Conservation (phyloP, 2,329 filamentous ascomycete genomes). For the Daldinia sp. region DNA sequence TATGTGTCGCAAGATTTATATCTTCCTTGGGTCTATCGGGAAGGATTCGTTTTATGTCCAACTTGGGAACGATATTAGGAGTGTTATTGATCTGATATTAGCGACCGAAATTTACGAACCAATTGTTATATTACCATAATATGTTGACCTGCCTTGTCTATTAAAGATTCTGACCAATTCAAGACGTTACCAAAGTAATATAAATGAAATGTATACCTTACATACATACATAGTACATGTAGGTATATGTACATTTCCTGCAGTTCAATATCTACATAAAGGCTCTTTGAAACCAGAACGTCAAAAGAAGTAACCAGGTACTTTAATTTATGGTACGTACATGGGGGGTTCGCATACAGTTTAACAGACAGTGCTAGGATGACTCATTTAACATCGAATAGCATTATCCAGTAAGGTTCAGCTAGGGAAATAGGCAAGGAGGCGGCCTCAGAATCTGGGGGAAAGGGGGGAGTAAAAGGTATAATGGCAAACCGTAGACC, state of each 20-base stretch:
- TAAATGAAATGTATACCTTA: no score
- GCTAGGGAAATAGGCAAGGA: background rate
- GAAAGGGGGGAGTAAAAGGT: background rate
- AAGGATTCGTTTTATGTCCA: background rate
- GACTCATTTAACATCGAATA: slow-evolving; percentile 4
- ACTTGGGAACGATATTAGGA: background rate
- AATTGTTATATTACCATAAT: background rate
- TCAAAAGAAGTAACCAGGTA: background rate
- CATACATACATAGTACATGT: no score
- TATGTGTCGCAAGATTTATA: slow-evolving; percentile 1
- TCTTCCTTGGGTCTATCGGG: background rate
- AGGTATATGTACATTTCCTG: background rate
- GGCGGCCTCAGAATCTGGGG: background rate
- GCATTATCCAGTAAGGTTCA: background rate
- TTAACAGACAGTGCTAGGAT: background rate
- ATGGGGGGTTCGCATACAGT: slow-evolving; percentile 3
- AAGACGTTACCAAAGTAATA: no score
- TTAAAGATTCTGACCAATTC: no score
- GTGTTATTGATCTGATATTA: background rate
- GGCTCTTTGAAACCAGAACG: background rate
- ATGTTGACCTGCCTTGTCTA: no score
- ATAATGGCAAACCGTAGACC: background rate
- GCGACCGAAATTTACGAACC: background rate
- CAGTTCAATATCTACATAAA: background rate
- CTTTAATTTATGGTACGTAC: background rate